Base-by-base conservation (phyloP, 805 yeast genomes). In the Sugiyamaella mastotermitis region DNA sequence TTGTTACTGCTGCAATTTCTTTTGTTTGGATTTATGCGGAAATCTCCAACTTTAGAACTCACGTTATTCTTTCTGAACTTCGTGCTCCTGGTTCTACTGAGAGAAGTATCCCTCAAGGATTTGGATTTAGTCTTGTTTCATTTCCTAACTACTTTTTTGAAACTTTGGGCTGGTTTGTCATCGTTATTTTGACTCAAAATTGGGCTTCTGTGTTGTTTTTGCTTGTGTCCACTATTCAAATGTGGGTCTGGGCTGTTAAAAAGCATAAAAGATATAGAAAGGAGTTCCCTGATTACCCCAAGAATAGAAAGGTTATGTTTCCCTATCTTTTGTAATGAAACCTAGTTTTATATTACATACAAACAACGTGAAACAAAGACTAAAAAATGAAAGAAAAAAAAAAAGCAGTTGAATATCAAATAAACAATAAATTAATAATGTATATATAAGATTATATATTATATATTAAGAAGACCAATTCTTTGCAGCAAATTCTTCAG, bases 121-220 rank as follows among this genome's bases (percentile, higher is more conserved):
- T 84, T 51, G 83, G 90, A 7, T 92, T 92, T 57, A 70, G 75
- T 43, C 61, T 69, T 41, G 83, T 88, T 24, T 78, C 92, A n/a
- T 83, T 86, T 60, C 98, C 98, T 49, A 92, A 92, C 66, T 92
- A 92, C 61, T 81, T 86, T 50, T 90, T 87, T 59, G 98, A 92
- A 68, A 65, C 75, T 31, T 62, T 81, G 49, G 68, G 79, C 1
- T 92, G 96, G 95, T 56, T 80, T 1, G 61, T 71, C 19, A 77
- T 80, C 53, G 75, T 90, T 15, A 42, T 86, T 19, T 66, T 86
- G 55, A 79, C 76, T 50, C 80, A 86, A 46, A 86, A 87, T 64
- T 69, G 90, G 74, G 71, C 87, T 24, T 73, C 90, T 22, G 70
- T 78, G 56, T 52, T 84, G 16, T 92, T 92, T 65, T 65, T 78